Evolutionary conservation across 129 eudicot genomes (phyloP), one percentile per base, ranked within the genome.

Genomic region (Escallonia rubra): DNA sequence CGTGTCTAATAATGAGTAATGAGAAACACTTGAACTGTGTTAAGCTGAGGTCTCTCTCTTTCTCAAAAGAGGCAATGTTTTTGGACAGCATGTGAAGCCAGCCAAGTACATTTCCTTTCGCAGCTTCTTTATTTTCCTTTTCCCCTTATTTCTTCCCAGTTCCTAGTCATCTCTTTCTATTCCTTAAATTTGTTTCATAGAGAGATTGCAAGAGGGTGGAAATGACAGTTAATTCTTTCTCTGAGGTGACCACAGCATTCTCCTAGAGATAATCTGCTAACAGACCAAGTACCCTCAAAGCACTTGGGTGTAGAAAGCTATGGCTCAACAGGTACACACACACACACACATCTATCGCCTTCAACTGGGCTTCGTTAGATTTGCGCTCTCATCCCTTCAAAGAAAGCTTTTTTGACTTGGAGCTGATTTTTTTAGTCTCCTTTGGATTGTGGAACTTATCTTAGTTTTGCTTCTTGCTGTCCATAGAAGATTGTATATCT

Each of bases 271-370:
- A 51, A 16, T 45, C 66, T 61, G 13, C 40, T 40, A 4, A 41
- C 45, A 60, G 2, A 40, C 15, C 47, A 46, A 46, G 2, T 8
- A 8, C 41, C 44, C 72, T 11, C 53, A 47, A 43, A 16, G 48
- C 15, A 40, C 54, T 55, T 7, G 9, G 57, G 56, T 13, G 53
- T 58, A 52, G 38, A 59, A 16, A 42, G 13, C 43, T 46, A 72
- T 61, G 82, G 78, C 72, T 78, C 78, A 68, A 47, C 74, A 59
- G 77, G 72, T 77, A 52, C 71, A 23, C 13, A 16, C 11, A 23
- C n/a, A 40, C 42, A 3, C 7, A 4, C 10, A 15, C 1, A 4
- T 42, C 41, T 10, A 40, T 14, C 45, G 15, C 52, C 59, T 53
- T 48, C 41, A 7, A 12, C 3, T 43, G 72, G 62, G 71, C 11